These are phyloP conservation scores for Lithohypha guttulata DNA, from an alignment of 2,329 filamentous ascomycete genomes.

Conservation along the genomic window DNA sequence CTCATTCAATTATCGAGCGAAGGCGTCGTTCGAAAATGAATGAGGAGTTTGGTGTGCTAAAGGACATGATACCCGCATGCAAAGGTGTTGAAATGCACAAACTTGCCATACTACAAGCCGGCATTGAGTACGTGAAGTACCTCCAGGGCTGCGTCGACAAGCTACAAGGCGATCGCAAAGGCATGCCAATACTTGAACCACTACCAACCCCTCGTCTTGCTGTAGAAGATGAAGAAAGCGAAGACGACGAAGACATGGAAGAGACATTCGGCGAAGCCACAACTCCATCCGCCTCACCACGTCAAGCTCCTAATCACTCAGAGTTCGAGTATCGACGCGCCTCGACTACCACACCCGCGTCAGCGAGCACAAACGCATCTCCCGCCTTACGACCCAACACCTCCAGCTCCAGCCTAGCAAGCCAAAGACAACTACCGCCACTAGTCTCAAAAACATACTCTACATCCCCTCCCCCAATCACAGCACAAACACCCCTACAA, in stretches of 20 bases:
- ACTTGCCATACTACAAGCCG: constrained; percentile 85
- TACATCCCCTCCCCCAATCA: constrained; percentile 27
- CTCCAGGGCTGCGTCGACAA: constrained; percentile 44
- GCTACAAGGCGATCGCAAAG: constrained; percentile 42
- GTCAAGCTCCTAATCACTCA: too few species aligned
- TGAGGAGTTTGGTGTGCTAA: constrained; percentile 87
- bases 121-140: constrained; percentile 91
- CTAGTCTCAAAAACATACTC: constrained; percentile 24
- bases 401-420: constrained; percentile 10
- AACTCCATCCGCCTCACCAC: neutral
- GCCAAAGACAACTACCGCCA: constrained; percentile 9
- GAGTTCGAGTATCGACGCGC: neutral
- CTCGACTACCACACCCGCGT: constrained; percentile 10
- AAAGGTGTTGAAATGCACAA: constrained; percentile 96
- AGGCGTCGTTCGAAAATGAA: constrained; percentile 94
- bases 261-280: neutral
- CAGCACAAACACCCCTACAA: constrained; percentile 18
- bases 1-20: constrained; percentile 88
- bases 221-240: constrained; percentile 8
- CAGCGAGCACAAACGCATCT: constrained; percentile 6
- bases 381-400: constrained; percentile 3
- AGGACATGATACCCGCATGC: constrained; percentile 92
- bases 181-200: too few species aligned
- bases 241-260: constrained; percentile 11
- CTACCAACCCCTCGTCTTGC: neutral